Base-by-base conservation (phyloP, 2,329 filamentous ascomycete genomes). In the Paracoccidioides brasiliensis region DNA sequence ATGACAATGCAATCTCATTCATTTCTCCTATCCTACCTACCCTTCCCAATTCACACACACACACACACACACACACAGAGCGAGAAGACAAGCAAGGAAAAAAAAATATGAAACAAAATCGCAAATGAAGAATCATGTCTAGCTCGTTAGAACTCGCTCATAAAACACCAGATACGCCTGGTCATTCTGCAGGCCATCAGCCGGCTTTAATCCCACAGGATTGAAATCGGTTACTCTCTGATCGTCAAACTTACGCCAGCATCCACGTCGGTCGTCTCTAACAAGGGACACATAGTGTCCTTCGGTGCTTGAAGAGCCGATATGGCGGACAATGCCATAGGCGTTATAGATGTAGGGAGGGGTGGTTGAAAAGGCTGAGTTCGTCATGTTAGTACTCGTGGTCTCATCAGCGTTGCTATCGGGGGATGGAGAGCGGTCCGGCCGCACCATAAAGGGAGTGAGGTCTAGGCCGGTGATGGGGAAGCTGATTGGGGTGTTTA, bases 241-340 rank as follows among this genome's bases (percentile, higher is more conserved):
- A 60, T 85, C 82, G 60, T 85, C 82, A 61, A 81, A 84, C 49
- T 76, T 75, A 35, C 80, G 72, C 82, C 82, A 85, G 57, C 75
- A 77, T 32, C 76, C 75, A 33, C 79, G 73, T 37, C 74, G 75
- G 41, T 77, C 75, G 62, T 85, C 81, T 46, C 80, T 80, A 58
- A 86, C 80, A 56, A 86, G 82, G 3, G 83, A 79, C 54, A 85
- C 84, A 68, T 96, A 96, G 70, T 96, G 90, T 0, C 90, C 90
- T 52, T 80, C 81, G 41, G 81, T 80, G 53, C 86, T 75, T 0
- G 78, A 82, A 0, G 73, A 73, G 28, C 90, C 90, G 3, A 80
- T 71, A 68, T 96, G 90, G 59, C 86, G 78, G 54, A 94, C 81
- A 5, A 96, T 85, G 2, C 84, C 91, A 67, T 95, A 96, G 53